Base-by-base conservation (phyloP, 345 rosid species). In the Rhizophora mangle region DNA sequence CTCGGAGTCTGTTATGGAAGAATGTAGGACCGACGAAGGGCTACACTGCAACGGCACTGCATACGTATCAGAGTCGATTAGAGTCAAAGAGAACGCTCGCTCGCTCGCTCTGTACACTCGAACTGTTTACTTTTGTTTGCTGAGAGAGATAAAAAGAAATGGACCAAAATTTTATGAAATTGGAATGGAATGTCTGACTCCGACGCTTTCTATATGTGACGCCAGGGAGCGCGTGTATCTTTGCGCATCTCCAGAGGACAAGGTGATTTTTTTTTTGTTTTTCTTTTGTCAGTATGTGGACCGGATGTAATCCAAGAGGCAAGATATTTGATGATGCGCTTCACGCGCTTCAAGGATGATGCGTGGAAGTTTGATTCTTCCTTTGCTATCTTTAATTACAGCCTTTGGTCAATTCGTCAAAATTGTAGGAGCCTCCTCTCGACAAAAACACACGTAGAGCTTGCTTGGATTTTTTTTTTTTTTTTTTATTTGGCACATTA, bases 231-330 rank as follows among this genome's bases (percentile, higher is more conserved):
- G 70, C 69, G 78, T 72, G 76, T 30, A 18, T 1, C 62, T 54
- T 77, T 71, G 13, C 6, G 36, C 39, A 4, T 55, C 24, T 67
- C 82, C 46, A 81, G 74, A 74, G 61, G 79, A 73, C 85, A 76
- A 81, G 73, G 74, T 18, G 68, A 5, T 31, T 31, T 31, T 4
- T 31, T 31, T 31, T 5, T 4, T 31, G 5, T 31, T 5, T 4
- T 72, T 75, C 76, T 46, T 85, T 74, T 79, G 85, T 78, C 89
- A 81, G 87, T 46, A 29, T 57, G 72, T 75, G 81, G 83, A 66
- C 71, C 78, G 67, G 63, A 65, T 9, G 79, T 65, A 21, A 51
- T 60, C 69, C 63, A 20, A 57, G 60, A 4, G 34, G 34, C 0
- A 4, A 31, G 34, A 54, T 60, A 72, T 65, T 51, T 52, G 58